phyloP scores from a whole-genome alignment of 352 stramenopile species.

The Globisporangium splendens region DNA sequence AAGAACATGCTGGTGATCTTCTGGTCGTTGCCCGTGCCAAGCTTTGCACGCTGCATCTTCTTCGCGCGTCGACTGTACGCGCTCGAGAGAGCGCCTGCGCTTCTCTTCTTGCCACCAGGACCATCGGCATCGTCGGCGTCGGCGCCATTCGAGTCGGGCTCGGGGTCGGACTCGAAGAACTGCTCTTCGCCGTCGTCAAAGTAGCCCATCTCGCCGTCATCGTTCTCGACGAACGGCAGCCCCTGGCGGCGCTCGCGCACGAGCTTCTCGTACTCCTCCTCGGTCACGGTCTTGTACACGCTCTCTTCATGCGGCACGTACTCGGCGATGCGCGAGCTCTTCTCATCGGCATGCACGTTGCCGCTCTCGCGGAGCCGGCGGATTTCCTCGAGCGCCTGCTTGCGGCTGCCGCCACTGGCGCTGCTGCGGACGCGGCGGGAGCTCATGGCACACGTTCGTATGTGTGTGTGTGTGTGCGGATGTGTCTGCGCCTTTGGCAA shows the following conservation, averaged over 20 bases:
- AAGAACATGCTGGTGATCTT: constrained; percentile 91
- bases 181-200: constrained; percentile 87
- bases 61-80: constrained; percentile 74
- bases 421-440: constrained; percentile 42
- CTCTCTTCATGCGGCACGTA: constrained; percentile 77
- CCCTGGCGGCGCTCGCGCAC: constrained; percentile 74
- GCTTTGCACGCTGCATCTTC: constrained; percentile 81
- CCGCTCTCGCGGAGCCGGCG: constrained; percentile 57
- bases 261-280: constrained; percentile 83
- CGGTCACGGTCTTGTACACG: constrained; percentile 83
- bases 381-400: constrained; percentile 73
- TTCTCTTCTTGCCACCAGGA: constrained; percentile 56
- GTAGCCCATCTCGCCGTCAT: constrained; percentile 83
- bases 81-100: constrained; percentile 71
- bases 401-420: constrained; percentile 27
- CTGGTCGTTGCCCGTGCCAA: constrained; percentile 63
- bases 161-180: constrained; percentile 84
- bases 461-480: too few relatives aligned
- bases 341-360: constrained; percentile 5
- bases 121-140: constrained; percentile 30
- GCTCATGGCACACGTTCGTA: constrained; percentile 52
- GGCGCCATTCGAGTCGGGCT: constrained; percentile 48
- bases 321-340: constrained; percentile 49
- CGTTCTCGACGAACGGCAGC: constrained; percentile 79
- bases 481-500: too few relatives aligned